phyloP scores from a whole-genome alignment of 2,329 filamentous ascomycete species.

The Lachnum nothofagi region DNA sequence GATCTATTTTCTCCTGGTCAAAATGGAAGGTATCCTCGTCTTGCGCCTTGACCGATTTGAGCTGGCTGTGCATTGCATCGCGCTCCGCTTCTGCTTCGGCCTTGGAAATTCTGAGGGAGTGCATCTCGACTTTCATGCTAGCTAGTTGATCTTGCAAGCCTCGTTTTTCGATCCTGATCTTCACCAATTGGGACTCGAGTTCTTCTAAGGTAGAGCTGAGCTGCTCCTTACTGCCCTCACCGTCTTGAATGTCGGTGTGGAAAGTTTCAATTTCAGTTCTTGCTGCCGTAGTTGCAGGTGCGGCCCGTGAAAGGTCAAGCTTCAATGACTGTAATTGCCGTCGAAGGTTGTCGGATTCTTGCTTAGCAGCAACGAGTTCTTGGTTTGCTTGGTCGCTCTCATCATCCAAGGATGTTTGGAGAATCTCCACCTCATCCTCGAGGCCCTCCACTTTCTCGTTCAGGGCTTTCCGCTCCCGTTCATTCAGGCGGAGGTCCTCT shows the following conservation, averaged over 20 bases:
- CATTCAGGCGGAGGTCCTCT: slow-evolving; percentile 65
- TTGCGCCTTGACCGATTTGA: slow-evolving; percentile 50
- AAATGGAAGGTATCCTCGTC: slow-evolving; percentile 55
- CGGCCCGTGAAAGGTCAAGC: slow-evolving; percentile 30
- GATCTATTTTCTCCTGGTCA: slow-evolving; percentile 64
- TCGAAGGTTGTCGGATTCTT: slow-evolving; percentile 38
- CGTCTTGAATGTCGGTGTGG: slow-evolving; percentile 27
- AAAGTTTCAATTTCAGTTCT: slow-evolving; percentile 30
- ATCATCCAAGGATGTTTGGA: slow-evolving; percentile 54
- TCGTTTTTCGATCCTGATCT: slow-evolving; percentile 56
- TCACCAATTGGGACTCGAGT: slow-evolving; percentile 52
- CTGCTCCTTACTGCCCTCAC: slow-evolving; percentile 43
- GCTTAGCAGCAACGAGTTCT: slow-evolving; percentile 41
- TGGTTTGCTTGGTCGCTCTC: slow-evolving; percentile 56
- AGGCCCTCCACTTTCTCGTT: slow-evolving; percentile 61
- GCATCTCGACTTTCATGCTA: slow-evolving; percentile 55
- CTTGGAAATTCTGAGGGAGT: slow-evolving; percentile 51
- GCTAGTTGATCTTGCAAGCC: slow-evolving; percentile 58
- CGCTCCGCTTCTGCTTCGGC: slow-evolving; percentile 59
- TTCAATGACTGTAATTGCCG: slow-evolving; percentile 39
- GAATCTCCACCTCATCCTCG: slow-evolving; percentile 71
- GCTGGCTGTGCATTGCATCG: slow-evolving; percentile 59
- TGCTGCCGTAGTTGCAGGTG: slow-evolving; percentile 26
- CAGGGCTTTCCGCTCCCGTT: slow-evolving; percentile 57
- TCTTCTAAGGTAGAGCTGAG: slow-evolving; percentile 55